Base-by-base conservation (phyloP, 257 asterid species). In the Salvia miltiorrhiza region DNA sequence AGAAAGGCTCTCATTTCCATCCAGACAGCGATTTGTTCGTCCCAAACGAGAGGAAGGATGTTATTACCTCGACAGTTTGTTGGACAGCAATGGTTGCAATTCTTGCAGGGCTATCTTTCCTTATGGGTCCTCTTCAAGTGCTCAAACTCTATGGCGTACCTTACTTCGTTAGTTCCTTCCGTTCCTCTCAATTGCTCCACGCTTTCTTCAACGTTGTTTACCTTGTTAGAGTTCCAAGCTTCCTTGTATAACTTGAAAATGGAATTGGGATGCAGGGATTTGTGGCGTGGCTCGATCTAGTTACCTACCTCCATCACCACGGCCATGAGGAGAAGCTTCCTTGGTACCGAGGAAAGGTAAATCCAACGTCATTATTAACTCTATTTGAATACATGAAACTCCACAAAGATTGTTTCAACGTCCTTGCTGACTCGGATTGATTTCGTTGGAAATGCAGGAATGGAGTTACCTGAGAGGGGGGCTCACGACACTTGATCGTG, bases 401-500 rank as follows among this genome's bases (percentile, higher is more conserved):
- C 10, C 43, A 28, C 10, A 1, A 39, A 10, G n/a, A 61, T 40
- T 28, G 23, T 14, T 17, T 13, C 13, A 26, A 21, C 28, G 16
- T 28, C 28, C 14, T 12, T 4, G 19, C 9, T 37, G 9, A 0
- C 43, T 1, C 12, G 43, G 43, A 37, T 37, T 37, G 13, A 7
- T 17, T 63, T 43, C 1, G 9, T 33, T 59, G 9, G 8, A 63
- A 73, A 72, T 41, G 56, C 78, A 92, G 98, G 97, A 89, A 72
- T 92, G 98, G 98, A 89, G 86, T 82, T 92, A 89, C 65, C 79
- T 89, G 48, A 77, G 96, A 80, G 97, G 97, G 2, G 97, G 97
- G 73, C 92, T 92, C 3, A 89, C 97, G 4, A 88, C 94, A 0
- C 78, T 92, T 9, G 98, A 92, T 63, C 94, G 97, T 0, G 96